Percentiles rank a stretch among this genome's conserved stretches.
Conservation (phyloP, 73 alveolate species). For the Paramecium sonneborni region DNA sequence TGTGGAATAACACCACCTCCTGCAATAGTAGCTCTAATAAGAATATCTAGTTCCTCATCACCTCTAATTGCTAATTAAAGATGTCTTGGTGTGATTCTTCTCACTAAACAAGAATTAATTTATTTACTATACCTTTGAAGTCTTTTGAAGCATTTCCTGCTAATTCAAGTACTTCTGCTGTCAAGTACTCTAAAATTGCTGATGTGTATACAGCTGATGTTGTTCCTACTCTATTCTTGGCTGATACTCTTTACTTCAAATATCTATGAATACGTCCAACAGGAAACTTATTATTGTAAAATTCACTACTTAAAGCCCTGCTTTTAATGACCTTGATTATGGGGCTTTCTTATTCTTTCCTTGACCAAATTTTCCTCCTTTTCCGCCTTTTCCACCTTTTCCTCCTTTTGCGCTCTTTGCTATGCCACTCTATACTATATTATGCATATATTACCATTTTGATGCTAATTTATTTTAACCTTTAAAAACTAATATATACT, state of each 20-base stretch:
- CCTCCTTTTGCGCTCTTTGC: conserved; percentile 78
- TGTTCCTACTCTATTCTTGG: conserved; percentile 98
- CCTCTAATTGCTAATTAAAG: conserved; percentile 99
- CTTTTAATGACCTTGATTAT: conserved; percentile 94
- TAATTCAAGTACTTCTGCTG: conserved; percentile 98
- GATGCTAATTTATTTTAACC: conserved; percentile 45
- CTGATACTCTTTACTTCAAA: conserved; percentile 89
- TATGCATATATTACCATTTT: conserved; percentile 35
- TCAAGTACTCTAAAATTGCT: conserved; percentile 97
- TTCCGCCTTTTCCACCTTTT: conserved; percentile 93
- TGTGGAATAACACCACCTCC: conserved; percentile 99
- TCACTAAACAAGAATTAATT: conserved; percentile 65
- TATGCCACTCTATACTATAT: background rate
- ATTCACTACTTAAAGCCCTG: conserved; percentile 92
- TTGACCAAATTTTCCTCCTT: conserved; percentile 89
- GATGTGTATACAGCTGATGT: conserved; percentile 99
- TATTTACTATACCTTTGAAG: conserved; percentile 69
- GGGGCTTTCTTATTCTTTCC: conserved; percentile 94
- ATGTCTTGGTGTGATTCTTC: conserved; percentile 98
- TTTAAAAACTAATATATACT: background rate
- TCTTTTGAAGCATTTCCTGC: conserved; percentile 99
- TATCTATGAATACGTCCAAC: conserved; percentile 99
- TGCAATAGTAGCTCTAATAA: conserved; percentile 99
- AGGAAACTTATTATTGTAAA: conserved; percentile 84
- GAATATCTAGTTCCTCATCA: conserved; percentile 98